Evolutionary conservation across 2,329 filamentous ascomycete species (phyloP).

Genomic region (Phaeosphaeria sp.): DNA sequence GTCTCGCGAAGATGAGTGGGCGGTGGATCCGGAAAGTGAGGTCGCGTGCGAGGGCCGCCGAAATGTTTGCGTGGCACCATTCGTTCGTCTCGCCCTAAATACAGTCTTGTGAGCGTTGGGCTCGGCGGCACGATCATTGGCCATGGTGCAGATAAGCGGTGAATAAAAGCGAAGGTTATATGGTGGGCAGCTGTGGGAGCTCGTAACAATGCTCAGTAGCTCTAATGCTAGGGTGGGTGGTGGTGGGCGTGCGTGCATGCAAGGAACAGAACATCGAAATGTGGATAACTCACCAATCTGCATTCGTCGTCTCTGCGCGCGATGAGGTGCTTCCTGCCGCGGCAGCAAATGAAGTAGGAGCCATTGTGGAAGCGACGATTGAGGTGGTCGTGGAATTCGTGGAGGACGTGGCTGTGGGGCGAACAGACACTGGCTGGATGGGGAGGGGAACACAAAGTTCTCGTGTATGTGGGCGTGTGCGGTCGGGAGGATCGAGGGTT

Average conservation of each 20-base stretch:
- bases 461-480: constrained; percentile 30
- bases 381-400: neutral
- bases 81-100: constrained; percentile 67
- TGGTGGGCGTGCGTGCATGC: constrained; percentile 6
- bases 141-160: constrained; percentile 20
- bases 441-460: constrained; percentile 24
- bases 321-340: constrained; percentile 54
- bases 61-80: constrained; percentile 72
- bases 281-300: constrained; percentile 54
- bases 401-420: constrained; percentile 26
- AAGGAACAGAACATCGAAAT: constrained; percentile 8
- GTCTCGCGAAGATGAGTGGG: constrained; percentile 42
- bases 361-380: constrained; percentile 45
- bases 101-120: constrained; percentile 19
- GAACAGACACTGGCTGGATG: constrained; percentile 33
- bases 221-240: constrained; percentile 9
- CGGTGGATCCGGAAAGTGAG: constrained; percentile 53
- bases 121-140: neutral
- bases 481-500: constrained; percentile 24
- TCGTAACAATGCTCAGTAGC: constrained; percentile 19
- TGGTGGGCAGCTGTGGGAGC: constrained; percentile 14
- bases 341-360: constrained; percentile 59
- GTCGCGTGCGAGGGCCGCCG: constrained; percentile 68
- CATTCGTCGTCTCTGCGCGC: constrained; percentile 52
- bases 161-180: constrained; percentile 8